Evolutionary conservation across 2,329 filamentous ascomycete species (phyloP).

Genomic region (Fusarium tupiense): DNA sequence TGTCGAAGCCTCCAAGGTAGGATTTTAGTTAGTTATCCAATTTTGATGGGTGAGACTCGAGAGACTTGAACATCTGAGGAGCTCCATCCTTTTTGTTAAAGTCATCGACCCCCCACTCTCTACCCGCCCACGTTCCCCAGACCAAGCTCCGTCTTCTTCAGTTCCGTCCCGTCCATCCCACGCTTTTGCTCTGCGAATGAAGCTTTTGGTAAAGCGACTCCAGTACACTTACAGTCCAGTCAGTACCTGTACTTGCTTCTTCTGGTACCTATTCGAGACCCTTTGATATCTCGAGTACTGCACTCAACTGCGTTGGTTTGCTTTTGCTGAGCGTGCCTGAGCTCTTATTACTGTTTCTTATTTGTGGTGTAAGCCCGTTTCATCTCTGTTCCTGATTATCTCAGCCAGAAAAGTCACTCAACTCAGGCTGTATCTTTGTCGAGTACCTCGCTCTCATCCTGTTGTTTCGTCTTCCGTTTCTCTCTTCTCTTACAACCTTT

Average conservation of each 20-base stretch:
- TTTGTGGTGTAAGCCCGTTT: conserved; percentile 16
- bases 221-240: not conserved
- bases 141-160: conserved; percentile 8
- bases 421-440: conserved; percentile 7
- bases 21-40: not conserved
- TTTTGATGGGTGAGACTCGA: conserved; percentile 14
- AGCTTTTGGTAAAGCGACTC: conserved; percentile 6
- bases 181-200: conserved; percentile 15
- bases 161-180: conserved; percentile 29
- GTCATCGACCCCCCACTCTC: conserved; percentile 34
- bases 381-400: conserved; percentile 31
- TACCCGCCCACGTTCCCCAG: conserved; percentile 37
- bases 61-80: not conserved
- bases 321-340: conserved; percentile 19
- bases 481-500: not conserved
- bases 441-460: conserved; percentile 3
- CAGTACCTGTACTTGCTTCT: conserved; percentile 15
- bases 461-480: conserved; percentile 6
- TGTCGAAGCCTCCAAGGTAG: not conserved
- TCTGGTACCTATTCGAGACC: conserved; percentile 4
- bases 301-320: conserved; percentile 2
- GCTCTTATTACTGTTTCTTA: conserved; percentile 10
- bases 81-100: conserved; percentile 27
- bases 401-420: conserved; percentile 19
- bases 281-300: not conserved